Percentiles rank a stretch among this genome's conserved stretches.
Conservation (phyloP, 768 basidiomycete genomes). For the Postia placenta region DNA sequence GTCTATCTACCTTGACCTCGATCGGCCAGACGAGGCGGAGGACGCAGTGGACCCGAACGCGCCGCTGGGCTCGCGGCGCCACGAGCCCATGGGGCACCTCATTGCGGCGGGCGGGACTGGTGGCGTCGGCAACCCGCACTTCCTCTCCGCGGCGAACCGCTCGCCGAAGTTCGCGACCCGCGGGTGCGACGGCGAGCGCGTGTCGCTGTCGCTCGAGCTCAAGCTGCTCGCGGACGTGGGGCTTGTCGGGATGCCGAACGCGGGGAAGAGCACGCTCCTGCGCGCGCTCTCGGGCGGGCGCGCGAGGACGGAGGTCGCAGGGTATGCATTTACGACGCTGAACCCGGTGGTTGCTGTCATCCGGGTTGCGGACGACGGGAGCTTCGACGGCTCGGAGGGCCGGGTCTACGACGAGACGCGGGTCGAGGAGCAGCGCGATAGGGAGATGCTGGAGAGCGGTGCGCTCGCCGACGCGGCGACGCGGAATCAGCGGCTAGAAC, state of each 20-base stretch:
- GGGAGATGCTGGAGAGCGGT: slow-evolving; percentile 42
- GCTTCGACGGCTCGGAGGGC: slow-evolving; percentile 55
- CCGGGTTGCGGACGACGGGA: slow-evolving; percentile 73
- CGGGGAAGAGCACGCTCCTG: slow-evolving; percentile 87
- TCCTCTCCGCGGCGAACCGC: slow-evolving; percentile 58
- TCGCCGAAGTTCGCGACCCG: slow-evolving; percentile 85
- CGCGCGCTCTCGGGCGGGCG: slow-evolving; percentile 84
- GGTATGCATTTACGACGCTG: slow-evolving; percentile 92
- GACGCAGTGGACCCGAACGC: slow-evolving; percentile 41
- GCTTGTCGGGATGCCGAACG: slow-evolving; percentile 93
- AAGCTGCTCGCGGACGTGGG: slow-evolving; percentile 95
- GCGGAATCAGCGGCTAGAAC: slow-evolving; percentile 35
- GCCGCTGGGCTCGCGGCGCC: slow-evolving; percentile 55
- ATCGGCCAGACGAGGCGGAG: slow-evolving; percentile 38
- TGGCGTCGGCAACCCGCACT: slow-evolving; percentile 88
- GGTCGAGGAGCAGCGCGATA: slow-evolving; percentile 43
- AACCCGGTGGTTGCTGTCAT: slow-evolving; percentile 93
- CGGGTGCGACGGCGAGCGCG: slow-evolving; percentile 66
- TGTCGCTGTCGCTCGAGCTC: slow-evolving; percentile 85
- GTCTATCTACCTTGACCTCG: slow-evolving; percentile 56
- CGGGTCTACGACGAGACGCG: slow-evolving; percentile 62
- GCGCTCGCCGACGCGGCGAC: slow-evolving; percentile 45
- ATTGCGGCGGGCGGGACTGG: slow-evolving; percentile 73
- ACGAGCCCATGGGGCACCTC: slow-evolving; percentile 52
- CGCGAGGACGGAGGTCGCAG: slow-evolving; percentile 79